Base-by-base conservation (phyloP, 1,284 basidiomycete genomes). In the Irpex rosettiformis region DNA sequence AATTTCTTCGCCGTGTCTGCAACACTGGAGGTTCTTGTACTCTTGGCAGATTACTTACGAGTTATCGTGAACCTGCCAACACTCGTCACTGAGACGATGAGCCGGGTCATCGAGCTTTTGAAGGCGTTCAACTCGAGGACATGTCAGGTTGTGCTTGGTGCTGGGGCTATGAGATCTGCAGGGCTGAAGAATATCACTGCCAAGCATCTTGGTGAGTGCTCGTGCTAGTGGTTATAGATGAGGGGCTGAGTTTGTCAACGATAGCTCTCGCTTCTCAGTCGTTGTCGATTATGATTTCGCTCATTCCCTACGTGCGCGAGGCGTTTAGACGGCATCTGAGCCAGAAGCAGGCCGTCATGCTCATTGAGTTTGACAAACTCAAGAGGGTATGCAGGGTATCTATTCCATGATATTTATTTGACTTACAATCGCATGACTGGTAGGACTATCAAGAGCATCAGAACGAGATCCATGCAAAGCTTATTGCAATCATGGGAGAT, bases 401-500 rank as follows among this genome's bases (percentile, higher is more conserved):
- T 58, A 8, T 28, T 47, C 43, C 10, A 54, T 8, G 22, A 42
- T 18, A 11, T 3, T 42, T 7, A 28, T 16, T 25, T 30, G 45
- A 25, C 16, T 33, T 30, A 27, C 30, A 47, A n/a, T 37, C 5
- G 10, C 16, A 24, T 6, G 27, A 51, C 24, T 29, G 16, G 24
- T 62, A 94, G 89, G 97, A 99, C 73, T 98, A 93, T 71, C 95
- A 98, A 81, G 96, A 99, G 73, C 96, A 99, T 74, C 97, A 99
- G 75, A 94, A 96, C 71, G 97, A 99, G 78, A 98, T 99, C 56
- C 96, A 99, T 72, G 84, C 93, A 57, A 99, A 99, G 77, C 82
- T 99, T 56, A 91, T 99, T 54, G 92, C 95, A 37, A 99, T 99
- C 74, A 99, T 99, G 97, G 89, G 94, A 55, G 96, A 99, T 75